A percentile compares a stretch with the other conserved stretches of the same genome.
These are phyloP conservation scores for Pichia sp. DNA, from an alignment of 1,139 yeast species.

Conservation along the genomic window DNA sequence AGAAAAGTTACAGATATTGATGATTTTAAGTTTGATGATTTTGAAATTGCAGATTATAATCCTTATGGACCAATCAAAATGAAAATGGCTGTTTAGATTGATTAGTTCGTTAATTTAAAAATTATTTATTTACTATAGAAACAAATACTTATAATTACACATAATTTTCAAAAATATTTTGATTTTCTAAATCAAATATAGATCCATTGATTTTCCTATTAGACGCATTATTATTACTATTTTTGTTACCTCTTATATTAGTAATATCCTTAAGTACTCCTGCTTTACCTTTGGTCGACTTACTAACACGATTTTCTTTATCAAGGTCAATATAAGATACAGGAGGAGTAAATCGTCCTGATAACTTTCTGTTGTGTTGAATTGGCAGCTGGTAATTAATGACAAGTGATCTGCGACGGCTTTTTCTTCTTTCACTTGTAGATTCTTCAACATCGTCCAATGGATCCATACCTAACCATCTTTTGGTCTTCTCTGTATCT, in stretches of 20 bases:
- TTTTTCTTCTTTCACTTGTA: constrained; percentile 12
- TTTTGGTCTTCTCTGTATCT: constrained; percentile 19
- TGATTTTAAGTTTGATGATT: constrained; percentile 83
- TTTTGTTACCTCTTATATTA: background rate
- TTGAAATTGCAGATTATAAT: constrained; percentile 67
- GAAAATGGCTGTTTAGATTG: constrained; percentile 63
- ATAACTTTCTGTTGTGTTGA: constrained; percentile 64
- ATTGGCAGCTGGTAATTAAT: constrained; percentile 69
- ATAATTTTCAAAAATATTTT: constrained; percentile 8
- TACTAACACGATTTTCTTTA: constrained; percentile 11
- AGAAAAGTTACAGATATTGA: constrained; percentile 68
- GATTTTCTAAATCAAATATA: constrained; percentile 12
- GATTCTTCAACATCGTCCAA: constrained; percentile 11
- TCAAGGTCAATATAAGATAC: constrained; percentile 14
- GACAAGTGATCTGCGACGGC: constrained; percentile 41
- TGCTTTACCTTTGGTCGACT: background rate
- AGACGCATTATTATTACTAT: background rate
- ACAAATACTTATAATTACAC: background rate
- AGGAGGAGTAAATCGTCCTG: constrained; percentile 56
- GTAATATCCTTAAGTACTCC: constrained; percentile 6
- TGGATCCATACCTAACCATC: constrained; percentile 16
- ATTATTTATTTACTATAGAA: background rate
- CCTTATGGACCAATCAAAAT: constrained; percentile 82
- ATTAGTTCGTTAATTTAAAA: background rate
- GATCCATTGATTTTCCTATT: background rate